Base-by-base conservation (phyloP, 192 early-diverging fungal genomes). In the Coemansia sp. region DNA sequence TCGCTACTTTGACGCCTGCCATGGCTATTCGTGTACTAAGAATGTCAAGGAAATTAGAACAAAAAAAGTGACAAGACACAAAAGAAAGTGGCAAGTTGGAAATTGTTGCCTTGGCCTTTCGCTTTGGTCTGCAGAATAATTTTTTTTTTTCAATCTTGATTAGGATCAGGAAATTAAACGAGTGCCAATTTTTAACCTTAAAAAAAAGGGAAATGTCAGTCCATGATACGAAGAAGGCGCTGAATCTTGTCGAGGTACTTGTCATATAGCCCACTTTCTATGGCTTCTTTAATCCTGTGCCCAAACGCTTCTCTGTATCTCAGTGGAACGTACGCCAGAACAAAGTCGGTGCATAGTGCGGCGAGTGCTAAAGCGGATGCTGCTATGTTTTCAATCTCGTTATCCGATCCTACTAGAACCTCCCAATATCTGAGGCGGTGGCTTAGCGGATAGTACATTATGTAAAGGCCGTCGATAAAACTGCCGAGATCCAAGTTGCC, bases 1-100 rank as follows among this genome's bases (percentile, higher is more conserved):
- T 48, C 15, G 52, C 58, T 53, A 25, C 32, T 59, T 60, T 71
- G 56, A 55, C 61, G 11, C 14, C 49, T 25, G 1, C 22, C 9
- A 25, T 25, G 17, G 19, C 45, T 19, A 48, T 52, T 11, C 10
- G 49, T 52, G 20, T 23, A 52, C 13, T 17, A 45, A 17, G 14
- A 13, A 1, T 45, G 42, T 5, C 17, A 17, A 45, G 17, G 42
- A 45, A 45, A 45, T 17, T 17, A 45, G 15, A 17, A 45, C 11
- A 2, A 17, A 5, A 14, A 45, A 45, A 17, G 15, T 17, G 17
- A 45, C 11, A 17, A 45, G 5, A 45, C 42, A 17, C 14, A 13
- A 45, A 45, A 45, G 14, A 45, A 45, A 17, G 15, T 13, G 42
- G 14, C 0, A 45, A 17, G 42, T 0, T 1, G 29, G 29, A 29